Base-by-base conservation (phyloP, 371 early-diverging fungal genomes). In the Entomophthora muscae region DNA sequence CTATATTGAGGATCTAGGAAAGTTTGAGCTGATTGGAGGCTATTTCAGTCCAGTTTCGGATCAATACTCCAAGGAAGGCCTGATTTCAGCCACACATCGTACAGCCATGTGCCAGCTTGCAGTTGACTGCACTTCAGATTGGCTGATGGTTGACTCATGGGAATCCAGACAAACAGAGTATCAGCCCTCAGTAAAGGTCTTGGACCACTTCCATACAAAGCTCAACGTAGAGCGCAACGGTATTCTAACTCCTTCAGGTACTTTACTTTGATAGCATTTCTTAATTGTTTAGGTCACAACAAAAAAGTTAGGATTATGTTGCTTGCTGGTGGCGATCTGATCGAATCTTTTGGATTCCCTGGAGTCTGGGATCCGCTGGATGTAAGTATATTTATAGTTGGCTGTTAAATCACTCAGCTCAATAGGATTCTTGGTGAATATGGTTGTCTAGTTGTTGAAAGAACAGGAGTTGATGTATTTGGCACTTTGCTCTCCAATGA, bases 71-170 rank as follows among this genome's bases (percentile, higher is more conserved):
- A 96, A 98, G 68, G 84, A 85, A 64, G 96, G 96, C 1, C 76
- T 96, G 42, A 93, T 90, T 0, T 72, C 80, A 32, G 88, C 88
- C 53, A 70, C 75, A 32, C 90, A 98, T 75, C 79, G 98, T 13
- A 92, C 95, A 1, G 78, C 79, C 28, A 98, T 98, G 98, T 93
- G 93, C 71, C 81, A 89, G 64, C 71, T 90, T 32, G 97, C 95
- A 0, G 86, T 88, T 0, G 81, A 85, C 54, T 77, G 83, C 53
- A 83, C 83, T 52, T 85, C 85, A n/a, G 72, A 82, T 27, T 95
- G 93, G 92, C 66, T 98, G 24, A 94, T 93, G 92, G 95, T 95
- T 23, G 98, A 98, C 72, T 76, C 83, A 63, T 98, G 98, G 98
- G 98, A 98, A 71, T 76, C 86, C 61, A 64, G 80, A 54, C 92